phyloP scores from a whole-genome alignment of 2,329 filamentous ascomycete genomes.

The Colletotrichum orbiculare region DNA sequence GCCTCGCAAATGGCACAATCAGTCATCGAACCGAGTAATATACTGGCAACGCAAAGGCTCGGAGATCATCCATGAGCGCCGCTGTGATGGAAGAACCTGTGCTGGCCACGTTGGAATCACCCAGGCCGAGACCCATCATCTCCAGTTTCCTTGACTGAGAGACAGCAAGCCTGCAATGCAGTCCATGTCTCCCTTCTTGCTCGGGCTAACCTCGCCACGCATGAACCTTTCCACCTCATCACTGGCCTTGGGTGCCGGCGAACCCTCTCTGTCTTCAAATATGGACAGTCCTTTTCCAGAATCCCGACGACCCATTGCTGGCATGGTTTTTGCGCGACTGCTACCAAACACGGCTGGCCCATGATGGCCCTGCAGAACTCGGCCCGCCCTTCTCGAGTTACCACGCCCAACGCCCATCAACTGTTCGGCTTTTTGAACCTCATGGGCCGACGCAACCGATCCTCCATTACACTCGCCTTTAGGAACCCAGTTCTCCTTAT shows the following conservation, averaged over 20 bases:
- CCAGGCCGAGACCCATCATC: constrained; percentile 53
- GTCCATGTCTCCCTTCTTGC: constrained; percentile 84
- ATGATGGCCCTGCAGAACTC: constrained; percentile 54
- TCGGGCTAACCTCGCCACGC: constrained; percentile 71
- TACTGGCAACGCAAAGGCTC: too few relatives aligned
- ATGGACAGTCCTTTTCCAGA: constrained; percentile 55
- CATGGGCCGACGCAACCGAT: constrained; percentile 39
- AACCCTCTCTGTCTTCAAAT: constrained; percentile 61
- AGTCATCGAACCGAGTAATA: too few relatives aligned
- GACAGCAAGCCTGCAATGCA: constrained; percentile 90
- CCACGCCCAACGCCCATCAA: constrained; percentile 43
- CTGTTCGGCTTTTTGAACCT: constrained; percentile 50
- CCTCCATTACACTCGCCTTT: constrained; percentile 58
- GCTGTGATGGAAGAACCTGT: too few relatives aligned
- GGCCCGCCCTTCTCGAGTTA: constrained; percentile 55
- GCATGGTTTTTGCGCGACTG: constrained; percentile 54
- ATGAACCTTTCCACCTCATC: constrained; percentile 82
- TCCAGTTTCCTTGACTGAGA: constrained; percentile 93
- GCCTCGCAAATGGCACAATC: too few relatives aligned
- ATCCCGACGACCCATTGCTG: constrained; percentile 46
- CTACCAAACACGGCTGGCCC: constrained; percentile 46
- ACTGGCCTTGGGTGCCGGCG: constrained; percentile 38
- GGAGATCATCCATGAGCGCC: too few relatives aligned
- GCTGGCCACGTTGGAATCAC: constrained; percentile 10
- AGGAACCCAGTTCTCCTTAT: constrained; percentile 92